Base-by-base conservation (phyloP, 2,329 filamentous ascomycete species). In the Aspergillus sp. region DNA sequence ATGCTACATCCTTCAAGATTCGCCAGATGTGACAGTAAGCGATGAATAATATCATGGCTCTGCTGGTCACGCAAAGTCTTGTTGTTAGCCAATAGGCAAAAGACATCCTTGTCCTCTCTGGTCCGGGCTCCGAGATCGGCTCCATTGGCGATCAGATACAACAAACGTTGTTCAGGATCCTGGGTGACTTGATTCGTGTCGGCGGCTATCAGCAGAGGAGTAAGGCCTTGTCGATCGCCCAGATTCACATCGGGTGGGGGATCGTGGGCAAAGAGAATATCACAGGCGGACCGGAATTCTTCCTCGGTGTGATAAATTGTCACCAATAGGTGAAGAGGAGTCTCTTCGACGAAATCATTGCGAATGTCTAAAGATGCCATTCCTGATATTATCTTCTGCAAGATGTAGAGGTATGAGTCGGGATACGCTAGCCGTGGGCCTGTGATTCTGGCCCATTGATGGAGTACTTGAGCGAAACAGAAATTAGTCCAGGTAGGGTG, bases 371-470 rank as follows among this genome's bases (percentile, higher is more conserved):
- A 43, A 19, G 63, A 49, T 5, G 60, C 45, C 57, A 64, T 66
- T 1, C 55, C 50, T 7, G 59, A 55, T 15, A 61, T 53, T n/a
- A 69, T 65, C 19, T 52, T 63, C 30, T 64, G 45, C 17, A 70
- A 39, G 5, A 68, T 61, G 2, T 57, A 21, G 4, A 67, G 39
- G 51, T 70, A 72, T 8, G 66, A 66, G 12, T 63, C 51, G 0
- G 69, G 61, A 61, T 72, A 71, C 23, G 62, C 65, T 10, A 71
- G 57, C 39, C 66, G 64, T 5, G 67, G 64, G 9, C 61, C 66
- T 1, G 61, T 58, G 32, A 65, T 67, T 5, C 62, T 64, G 5
- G 60, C 65, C 69, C 70, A 72, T 25, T 45, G 51, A 60, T 71
- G 70, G 2, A 72, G 64, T 1, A 71, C 66, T 62, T 45, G 3